These are phyloP conservation scores for Pseudogymnoascus sp. DNA, from an alignment of 2,329 filamentous ascomycete genomes.

Conservation along the genomic window DNA sequence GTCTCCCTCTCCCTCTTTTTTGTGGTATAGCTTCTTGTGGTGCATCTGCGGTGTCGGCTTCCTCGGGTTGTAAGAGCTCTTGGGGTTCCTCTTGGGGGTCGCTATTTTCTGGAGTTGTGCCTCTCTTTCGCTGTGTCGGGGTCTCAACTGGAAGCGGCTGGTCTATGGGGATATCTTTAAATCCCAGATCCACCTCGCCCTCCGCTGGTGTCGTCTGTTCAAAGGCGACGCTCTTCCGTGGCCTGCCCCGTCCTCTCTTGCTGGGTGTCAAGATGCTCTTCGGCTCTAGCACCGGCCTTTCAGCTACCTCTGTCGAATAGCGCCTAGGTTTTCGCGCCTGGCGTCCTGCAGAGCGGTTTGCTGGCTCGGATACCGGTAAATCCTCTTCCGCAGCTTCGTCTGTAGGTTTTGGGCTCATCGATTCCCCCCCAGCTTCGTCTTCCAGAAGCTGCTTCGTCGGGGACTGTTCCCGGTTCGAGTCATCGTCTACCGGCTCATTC, in stretches of 20 bases:
- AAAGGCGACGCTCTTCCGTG: conserved; percentile 52
- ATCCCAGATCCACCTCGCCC: conserved; percentile 40
- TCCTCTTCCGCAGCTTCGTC: background rate
- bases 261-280: conserved; percentile 53
- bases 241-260: conserved; percentile 36
- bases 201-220: conserved; percentile 26
- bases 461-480: conserved; percentile 16
- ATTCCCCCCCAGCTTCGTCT: conserved; percentile 4
- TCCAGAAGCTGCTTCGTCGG: conserved; percentile 2
- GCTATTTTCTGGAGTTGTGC: background rate
- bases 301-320: background rate
- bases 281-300: conserved; percentile 23
- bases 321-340: background rate
- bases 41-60: background rate
- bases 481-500: conserved; percentile 17
- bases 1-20: background rate
- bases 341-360: background rate
- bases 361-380: background rate
- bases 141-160: conserved; percentile 21
- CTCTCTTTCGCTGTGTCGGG: background rate
- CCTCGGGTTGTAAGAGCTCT: background rate
- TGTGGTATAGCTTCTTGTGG: background rate
- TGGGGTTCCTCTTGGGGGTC: background rate
- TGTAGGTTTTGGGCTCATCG: background rate
- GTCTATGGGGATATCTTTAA: conserved; percentile 42